phyloP scores from a whole-genome alignment of 2,329 filamentous ascomycete species.

The Penicillium sp. region DNA sequence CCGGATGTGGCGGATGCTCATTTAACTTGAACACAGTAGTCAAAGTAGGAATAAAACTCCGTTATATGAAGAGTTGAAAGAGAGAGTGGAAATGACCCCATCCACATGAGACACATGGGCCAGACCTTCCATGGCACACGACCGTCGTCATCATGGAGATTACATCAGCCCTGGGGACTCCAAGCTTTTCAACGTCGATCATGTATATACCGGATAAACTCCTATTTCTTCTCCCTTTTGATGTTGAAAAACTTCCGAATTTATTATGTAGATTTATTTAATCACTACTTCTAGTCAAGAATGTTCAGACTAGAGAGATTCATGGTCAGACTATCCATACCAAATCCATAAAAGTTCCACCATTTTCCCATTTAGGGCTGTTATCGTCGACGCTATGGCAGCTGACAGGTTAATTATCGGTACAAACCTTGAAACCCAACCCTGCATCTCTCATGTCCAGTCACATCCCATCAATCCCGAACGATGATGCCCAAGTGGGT shows the following conservation, averaged over 20 bases:
- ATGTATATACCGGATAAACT: background rate
- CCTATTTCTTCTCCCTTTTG: background rate
- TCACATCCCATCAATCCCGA: background rate
- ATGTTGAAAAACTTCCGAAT: too few relatives aligned
- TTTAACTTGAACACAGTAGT: too few relatives aligned
- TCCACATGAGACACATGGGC: background rate
- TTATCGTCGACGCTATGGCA: background rate
- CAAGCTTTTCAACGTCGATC: background rate
- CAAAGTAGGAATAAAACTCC: background rate
- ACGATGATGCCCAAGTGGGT: slow-evolving; percentile 1
- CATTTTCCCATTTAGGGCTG: too few relatives aligned
- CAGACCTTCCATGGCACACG: slow-evolving; percentile 6
- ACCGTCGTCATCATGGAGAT: slow-evolving; percentile 5
- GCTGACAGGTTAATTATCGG: background rate
- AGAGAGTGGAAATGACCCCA: background rate
- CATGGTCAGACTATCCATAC: background rate
- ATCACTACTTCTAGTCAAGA: background rate
- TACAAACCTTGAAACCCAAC: background rate
- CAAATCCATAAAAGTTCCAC: too few relatives aligned
- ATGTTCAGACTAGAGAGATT: background rate
- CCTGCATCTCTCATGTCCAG: background rate
- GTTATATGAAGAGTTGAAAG: background rate
- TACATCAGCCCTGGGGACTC: slow-evolving; percentile 3
- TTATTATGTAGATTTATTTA: too few relatives aligned
- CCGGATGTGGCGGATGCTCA: slow-evolving; percentile 17